Evolutionary conservation across 805 yeast species (phyloP), one percentile per base, ranked within the genome.

Genomic region (Suhomyces prunicola): DNA sequence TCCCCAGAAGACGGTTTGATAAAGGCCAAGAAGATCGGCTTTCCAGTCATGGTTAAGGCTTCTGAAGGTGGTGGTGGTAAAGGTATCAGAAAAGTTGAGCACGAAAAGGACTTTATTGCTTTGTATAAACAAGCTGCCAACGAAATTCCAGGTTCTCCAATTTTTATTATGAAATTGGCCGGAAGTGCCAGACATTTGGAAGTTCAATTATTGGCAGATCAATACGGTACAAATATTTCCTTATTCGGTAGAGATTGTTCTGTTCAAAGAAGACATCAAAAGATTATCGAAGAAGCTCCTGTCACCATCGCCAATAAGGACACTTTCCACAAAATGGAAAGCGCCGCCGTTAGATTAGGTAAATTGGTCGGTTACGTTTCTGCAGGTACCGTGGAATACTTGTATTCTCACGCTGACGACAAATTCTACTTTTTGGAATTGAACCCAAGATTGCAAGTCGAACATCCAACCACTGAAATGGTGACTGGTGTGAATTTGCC

Each of bases 51-150:
- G 99, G 86, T 94, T 68, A 94, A 94, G 74, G 99, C 99, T 48
- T 91, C 97, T 54, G 99, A 94, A 84, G 99, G 99, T 80, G 99
- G 99, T 74, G 99, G 99, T 77, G 99, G 99, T 80, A 94, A 94
- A 77, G 99, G 99, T 83, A 94, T 94, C 72, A 87, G 99, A 79
- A 91, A 91, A 74, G 98, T 91, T 59, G 96, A 89, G 53, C 69
- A 79, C 57, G 97, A 88, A 71, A 85, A 84, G 58, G 88, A 91
- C 64, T 94, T 94, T 60, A 65, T 79, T 42, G 57, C 89, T 26
- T 74, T 88, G 57, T 94, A 93, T 70, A 85, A 86, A 61, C 99
- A 94, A 78, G 99, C 97, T 46, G 90, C 96, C 50, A 88, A 88
- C 63, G 99, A 94, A 78, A 93, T 94, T 50, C 99, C 99, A 26